A percentile compares a stretch with the other conserved stretches of the same genome.
phyloP scores from a whole-genome alignment of 352 stramenopile genomes.

The Phytophthora podocarpi region DNA sequence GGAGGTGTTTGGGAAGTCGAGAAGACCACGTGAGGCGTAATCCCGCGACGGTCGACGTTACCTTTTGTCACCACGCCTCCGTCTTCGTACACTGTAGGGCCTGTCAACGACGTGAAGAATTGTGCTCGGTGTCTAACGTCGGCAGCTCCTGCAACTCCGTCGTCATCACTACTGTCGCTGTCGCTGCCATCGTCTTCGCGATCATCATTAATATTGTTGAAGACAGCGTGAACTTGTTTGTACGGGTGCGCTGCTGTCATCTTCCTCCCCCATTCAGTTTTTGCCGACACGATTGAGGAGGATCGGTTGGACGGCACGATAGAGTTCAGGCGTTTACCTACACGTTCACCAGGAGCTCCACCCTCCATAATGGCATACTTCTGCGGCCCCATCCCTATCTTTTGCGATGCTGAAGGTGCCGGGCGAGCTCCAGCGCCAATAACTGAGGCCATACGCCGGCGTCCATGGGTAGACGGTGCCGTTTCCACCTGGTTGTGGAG shows the following conservation, averaged over 20 bases:
- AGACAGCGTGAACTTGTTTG: constrained; percentile 1
- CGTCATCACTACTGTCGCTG: constrained; percentile 22
- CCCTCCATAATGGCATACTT: constrained; percentile 14
- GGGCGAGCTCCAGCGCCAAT: neutral
- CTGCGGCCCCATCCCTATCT: constrained; percentile 2
- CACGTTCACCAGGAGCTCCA: neutral
- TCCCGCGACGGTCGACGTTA: constrained; percentile 54
- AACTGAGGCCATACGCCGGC: constrained; percentile 1
- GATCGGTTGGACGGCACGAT: constrained; percentile 11
- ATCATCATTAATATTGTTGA: constrained; percentile 24
- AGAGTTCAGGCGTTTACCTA: constrained; percentile 12
- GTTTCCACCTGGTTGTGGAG: constrained; percentile 6
- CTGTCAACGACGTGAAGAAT: constrained; percentile 31
- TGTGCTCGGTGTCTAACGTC: constrained; percentile 27
- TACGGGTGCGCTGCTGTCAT: neutral
- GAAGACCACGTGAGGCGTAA: constrained; percentile 74
- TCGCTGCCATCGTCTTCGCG: constrained; percentile 5
- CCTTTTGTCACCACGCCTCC: constrained; percentile 49
- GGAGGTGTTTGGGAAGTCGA: constrained; percentile 54
- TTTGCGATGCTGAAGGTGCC: neutral
- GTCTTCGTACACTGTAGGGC: constrained; percentile 49
- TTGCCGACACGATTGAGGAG: constrained; percentile 8
- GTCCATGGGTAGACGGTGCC: neutral
- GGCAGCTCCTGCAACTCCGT: constrained; percentile 9
- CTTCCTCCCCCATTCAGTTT: constrained; percentile 14